Evolutionary conservation across 1,139 yeast genomes (phyloP).

Genomic region (Suhomyces terraborum): DNA sequence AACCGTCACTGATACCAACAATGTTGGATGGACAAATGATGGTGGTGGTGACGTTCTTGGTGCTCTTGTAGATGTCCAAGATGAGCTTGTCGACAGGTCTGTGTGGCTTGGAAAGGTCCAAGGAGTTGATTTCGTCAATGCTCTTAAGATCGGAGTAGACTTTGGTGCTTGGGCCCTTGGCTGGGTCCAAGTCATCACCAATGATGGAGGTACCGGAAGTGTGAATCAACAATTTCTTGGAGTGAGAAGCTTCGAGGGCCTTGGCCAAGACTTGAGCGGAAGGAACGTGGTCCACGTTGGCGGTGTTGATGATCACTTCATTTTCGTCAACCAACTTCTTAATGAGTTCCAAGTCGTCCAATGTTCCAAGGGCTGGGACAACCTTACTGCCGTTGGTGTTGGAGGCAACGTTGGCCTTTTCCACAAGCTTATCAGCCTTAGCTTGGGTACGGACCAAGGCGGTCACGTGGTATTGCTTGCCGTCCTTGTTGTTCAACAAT

Average conservation of each 20-base stretch:
- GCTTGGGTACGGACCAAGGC: constrained; percentile 30
- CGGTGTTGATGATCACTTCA: constrained; percentile 40
- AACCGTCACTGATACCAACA: constrained; percentile 34
- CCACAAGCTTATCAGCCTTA: constrained; percentile 26
- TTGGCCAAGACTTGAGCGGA: constrained; percentile 30
- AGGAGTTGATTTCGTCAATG: constrained; percentile 31
- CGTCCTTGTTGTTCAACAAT: constrained; percentile 21
- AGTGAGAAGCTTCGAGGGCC: constrained; percentile 15
- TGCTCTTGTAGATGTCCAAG: constrained; percentile 29
- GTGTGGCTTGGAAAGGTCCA: constrained; percentile 38
- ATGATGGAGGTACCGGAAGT: constrained; percentile 43
- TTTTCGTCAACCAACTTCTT: constrained; percentile 23
- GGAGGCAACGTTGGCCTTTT: constrained; percentile 13
- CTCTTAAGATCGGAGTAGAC: constrained; percentile 33
- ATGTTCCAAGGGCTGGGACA: constrained; percentile 23
- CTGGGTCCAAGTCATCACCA: constrained; percentile 28
- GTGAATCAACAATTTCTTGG: constrained; percentile 33
- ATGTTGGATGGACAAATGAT: constrained; percentile 30
- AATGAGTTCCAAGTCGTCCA: constrained; percentile 27
- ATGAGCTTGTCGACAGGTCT: constrained; percentile 38
- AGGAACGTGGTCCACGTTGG: constrained; percentile 38
- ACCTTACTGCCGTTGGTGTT: constrained; percentile 22
- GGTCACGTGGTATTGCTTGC: constrained; percentile 20
- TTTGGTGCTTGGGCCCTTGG: constrained; percentile 24
- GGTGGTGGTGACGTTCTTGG: constrained; percentile 23